Conservation (phyloP, 495 filamentous ascomycete species). For the Podospora tetraspora region DNA sequence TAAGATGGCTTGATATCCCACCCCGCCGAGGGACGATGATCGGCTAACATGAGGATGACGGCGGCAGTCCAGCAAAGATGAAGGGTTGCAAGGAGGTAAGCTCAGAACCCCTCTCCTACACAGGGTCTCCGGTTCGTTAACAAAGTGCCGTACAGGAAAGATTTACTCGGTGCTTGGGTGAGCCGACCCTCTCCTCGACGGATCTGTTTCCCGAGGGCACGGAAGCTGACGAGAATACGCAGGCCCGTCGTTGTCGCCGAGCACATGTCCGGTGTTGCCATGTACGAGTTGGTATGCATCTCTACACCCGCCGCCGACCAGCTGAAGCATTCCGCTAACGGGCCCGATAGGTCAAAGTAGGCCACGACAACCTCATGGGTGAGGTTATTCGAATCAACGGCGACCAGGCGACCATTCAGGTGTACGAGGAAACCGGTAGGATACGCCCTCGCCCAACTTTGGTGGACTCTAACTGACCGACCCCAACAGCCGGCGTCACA, state of each 20-base stretch:
- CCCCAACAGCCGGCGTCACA: slow-evolving; percentile 72
- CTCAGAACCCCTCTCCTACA: not conserved
- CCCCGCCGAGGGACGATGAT: not conserved
- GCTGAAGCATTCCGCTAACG: slow-evolving; percentile 23
- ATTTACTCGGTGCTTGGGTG: slow-evolving; percentile 82
- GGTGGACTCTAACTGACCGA: slow-evolving; percentile 3
- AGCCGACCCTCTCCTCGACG: slow-evolving; percentile 20
- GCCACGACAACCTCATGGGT: slow-evolving; percentile 81
- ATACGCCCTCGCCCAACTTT: slow-evolving; percentile 9
- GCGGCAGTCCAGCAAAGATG: slow-evolving; percentile 27
- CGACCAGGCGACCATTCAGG: slow-evolving; percentile 95
- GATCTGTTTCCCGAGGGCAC: not conserved
- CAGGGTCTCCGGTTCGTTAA: slow-evolving; percentile 16
- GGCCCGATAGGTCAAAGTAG: slow-evolving; percentile 65
- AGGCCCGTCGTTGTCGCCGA: slow-evolving; percentile 96
- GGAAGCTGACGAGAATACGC: slow-evolving; percentile 26
- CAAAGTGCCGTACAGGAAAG: slow-evolving; percentile 47
- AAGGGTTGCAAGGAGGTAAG: slow-evolving; percentile 36
- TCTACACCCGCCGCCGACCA: slow-evolving; percentile 5
- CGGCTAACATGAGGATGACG: slow-evolving; percentile 1
- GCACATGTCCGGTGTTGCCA: slow-evolving; percentile 97
- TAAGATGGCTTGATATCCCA: slow-evolving; percentile 32
- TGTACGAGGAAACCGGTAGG: slow-evolving; percentile 96
- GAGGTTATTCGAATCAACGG: slow-evolving; percentile 97
- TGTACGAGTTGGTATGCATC: slow-evolving; percentile 82